phyloP scores from a whole-genome alignment of 352 stramenopile genomes.

The Pythium diclinum region DNA sequence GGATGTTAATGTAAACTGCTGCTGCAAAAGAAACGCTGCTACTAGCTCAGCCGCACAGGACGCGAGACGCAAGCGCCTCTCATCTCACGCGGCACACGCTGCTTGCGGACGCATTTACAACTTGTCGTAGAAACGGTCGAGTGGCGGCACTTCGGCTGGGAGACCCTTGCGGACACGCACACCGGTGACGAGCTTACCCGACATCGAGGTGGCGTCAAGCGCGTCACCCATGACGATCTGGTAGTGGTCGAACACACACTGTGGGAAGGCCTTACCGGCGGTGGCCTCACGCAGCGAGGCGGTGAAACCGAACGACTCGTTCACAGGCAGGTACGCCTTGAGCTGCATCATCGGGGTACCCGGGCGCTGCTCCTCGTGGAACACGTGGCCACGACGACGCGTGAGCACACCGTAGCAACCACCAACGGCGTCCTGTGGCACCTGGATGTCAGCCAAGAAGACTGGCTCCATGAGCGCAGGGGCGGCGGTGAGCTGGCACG shows the following conservation, averaged over 20 bases:
- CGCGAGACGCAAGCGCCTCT: background rate
- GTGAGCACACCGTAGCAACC: constrained; percentile 99
- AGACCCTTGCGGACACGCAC: constrained; percentile 99
- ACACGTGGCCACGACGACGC: constrained; percentile 97
- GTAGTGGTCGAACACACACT: constrained; percentile 99
- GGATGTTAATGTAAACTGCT: constrained; percentile 34
- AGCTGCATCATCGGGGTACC: constrained; percentile 99
- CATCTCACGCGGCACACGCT: background rate
- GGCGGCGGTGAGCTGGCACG: constrained; percentile 93
- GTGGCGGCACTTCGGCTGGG: constrained; percentile 93
- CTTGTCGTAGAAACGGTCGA: constrained; percentile 99
- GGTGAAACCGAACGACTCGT: constrained; percentile 99
- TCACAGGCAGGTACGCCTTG: constrained; percentile 99
- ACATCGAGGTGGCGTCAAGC: constrained; percentile 91
- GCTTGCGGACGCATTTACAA: constrained; percentile 86
- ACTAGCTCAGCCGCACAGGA: background rate
- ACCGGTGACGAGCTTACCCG: constrained; percentile 91
- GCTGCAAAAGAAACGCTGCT: constrained; percentile 22
- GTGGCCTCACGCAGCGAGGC: constrained; percentile 97
- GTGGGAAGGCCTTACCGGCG: constrained; percentile 99
- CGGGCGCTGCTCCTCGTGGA: constrained; percentile 97
- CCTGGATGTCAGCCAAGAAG: constrained; percentile 99
- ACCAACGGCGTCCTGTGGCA: constrained; percentile 97
- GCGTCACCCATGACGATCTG: constrained; percentile 94
- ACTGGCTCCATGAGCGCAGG: constrained; percentile 98